Evolutionary conservation across 768 basidiomycete genomes (phyloP), one percentile per base, ranked within the genome.

Genomic region (Macrocybe gigantea): DNA sequence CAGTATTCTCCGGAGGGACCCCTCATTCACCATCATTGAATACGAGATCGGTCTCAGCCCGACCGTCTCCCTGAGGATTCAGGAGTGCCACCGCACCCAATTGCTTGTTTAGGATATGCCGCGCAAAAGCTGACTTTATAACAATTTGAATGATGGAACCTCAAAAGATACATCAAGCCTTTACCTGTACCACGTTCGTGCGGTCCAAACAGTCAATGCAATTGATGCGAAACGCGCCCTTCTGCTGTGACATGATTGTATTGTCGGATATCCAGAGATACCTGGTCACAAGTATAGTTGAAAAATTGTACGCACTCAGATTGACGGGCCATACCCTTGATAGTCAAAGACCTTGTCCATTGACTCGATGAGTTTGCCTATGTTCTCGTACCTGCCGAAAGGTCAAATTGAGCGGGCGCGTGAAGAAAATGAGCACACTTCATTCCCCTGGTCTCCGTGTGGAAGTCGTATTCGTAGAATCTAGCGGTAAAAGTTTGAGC

Each of bases 141-240:
- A 15, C 15, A n/a, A 44, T 22, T 33, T 14, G 34, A 22, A 22
- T 22, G 22, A 22, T 1, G 40, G 15, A 38, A 39, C 2, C 42
- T n/a, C 12, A 29, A 13, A 14, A 36, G 3, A 13, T 36, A 3
- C 9, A 32, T 33, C 9, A 38, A 44, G 47, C 15, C 40, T 72
- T 43, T 56, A 84, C 91, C 75, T 92, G 85, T 7, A 96, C 90
- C 15, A 96, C 94, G 60, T 95, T 96, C 10, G 95, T 97, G 44
- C 95, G 73, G 60, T 98, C 95, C 37, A 97, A 69, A 57, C 93
- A 95, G 60, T 98, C 95, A 39, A 97, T 94, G 61, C 95, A 98
- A 59, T 95, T 97, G 15, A 93, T 79, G 3, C 94, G 80, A 66
- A 89, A 96, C 2, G 86, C 81, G 1, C 91, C 92, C 49, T 80